A percentile compares a stretch with the other conserved stretches of the same genome.
Evolutionary conservation across 169 alveolate species (phyloP).

Genomic region (Eimeria sp.): DNA sequence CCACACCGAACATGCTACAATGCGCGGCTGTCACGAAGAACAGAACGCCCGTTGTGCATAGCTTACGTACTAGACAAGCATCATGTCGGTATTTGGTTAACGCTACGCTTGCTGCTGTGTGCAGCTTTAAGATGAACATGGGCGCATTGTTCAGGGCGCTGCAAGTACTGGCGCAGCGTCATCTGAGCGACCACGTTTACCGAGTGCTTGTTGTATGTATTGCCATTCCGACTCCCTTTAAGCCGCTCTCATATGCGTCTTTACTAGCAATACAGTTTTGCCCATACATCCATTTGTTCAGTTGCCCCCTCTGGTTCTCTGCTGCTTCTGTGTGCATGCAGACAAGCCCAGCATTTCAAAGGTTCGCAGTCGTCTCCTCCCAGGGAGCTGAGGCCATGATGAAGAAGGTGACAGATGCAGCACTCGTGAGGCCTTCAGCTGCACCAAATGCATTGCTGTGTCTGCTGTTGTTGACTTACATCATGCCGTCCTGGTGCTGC

Average conservation of each 20-base stretch:
- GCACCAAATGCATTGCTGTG: neutral
- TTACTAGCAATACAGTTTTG: neutral
- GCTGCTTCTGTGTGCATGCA: neutral
- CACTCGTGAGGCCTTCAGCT: constrained; percentile 34
- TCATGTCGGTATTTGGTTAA: too few species aligned
- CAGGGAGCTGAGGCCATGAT: constrained; percentile 45
- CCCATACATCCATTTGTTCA: neutral
- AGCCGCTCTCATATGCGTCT: neutral
- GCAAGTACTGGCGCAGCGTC: constrained; percentile 75
- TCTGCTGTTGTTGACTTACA: neutral
- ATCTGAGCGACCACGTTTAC: constrained; percentile 69
- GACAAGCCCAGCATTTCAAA: constrained; percentile 68
- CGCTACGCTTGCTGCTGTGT: neutral
- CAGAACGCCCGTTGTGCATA: neutral
- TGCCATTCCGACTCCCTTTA: neutral
- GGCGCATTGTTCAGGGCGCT: constrained; percentile 60
- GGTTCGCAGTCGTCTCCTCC: constrained; percentile 69
- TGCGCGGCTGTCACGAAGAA: too few species aligned
- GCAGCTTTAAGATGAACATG: constrained; percentile 61
- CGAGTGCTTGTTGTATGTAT: constrained; percentile 54
- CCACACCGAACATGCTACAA: neutral
- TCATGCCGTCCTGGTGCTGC: neutral
- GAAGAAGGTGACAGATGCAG: constrained; percentile 51
- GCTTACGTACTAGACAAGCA: neutral
- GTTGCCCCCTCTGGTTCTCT: neutral